Evolutionary conservation across 371 early-diverging fungal species (phyloP).

Genomic region (Rhizopus arrhizus): DNA sequence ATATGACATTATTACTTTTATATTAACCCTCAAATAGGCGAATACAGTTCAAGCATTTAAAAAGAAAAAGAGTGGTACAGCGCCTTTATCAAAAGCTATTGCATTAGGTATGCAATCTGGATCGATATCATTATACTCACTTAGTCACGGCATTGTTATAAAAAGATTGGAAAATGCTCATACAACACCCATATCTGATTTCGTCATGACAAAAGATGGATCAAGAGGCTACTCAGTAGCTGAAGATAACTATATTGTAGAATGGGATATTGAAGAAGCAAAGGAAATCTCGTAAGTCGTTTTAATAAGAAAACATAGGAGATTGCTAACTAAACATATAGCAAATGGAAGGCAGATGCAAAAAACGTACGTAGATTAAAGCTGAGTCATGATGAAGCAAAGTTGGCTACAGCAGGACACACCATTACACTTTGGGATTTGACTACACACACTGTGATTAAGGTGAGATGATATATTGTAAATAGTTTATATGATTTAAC

Average conservation of each 20-base stretch:
- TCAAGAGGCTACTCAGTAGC: slow-evolving; percentile 67
- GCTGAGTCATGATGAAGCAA: slow-evolving; percentile 63
- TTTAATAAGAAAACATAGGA: not conserved
- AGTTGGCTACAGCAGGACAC: slow-evolving; percentile 66
- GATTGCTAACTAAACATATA: slow-evolving; percentile 8
- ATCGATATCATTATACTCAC: slow-evolving; percentile 63
- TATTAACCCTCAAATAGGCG: slow-evolving; percentile 2
- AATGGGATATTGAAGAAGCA: slow-evolving; percentile 73
- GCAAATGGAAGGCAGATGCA: slow-evolving; percentile 65
- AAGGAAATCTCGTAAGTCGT: slow-evolving; percentile 50
- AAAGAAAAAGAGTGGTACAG: slow-evolving; percentile 48
- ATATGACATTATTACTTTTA: slow-evolving; percentile 4
- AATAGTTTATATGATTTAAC: too few relatives aligned
- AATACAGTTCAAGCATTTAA: slow-evolving; percentile 47
- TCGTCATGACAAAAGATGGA: slow-evolving; percentile 64
- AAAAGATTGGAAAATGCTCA: slow-evolving; percentile 59
- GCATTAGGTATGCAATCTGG: slow-evolving; percentile 72
- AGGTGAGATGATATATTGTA: slow-evolving; percentile 28
- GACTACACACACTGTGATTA: slow-evolving; percentile 49
- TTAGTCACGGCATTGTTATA: slow-evolving; percentile 63
- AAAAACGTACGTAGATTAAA: slow-evolving; percentile 60
- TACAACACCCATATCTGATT: slow-evolving; percentile 68
- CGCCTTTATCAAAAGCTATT: slow-evolving; percentile 51
- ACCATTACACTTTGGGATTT: slow-evolving; percentile 71
- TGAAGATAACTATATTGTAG: slow-evolving; percentile 69